Percentiles rank a stretch among this genome's conserved stretches.
phyloP scores from a whole-genome alignment of 2,329 filamentous ascomycete genomes.

The Pseudogymnoascus sp. region DNA sequence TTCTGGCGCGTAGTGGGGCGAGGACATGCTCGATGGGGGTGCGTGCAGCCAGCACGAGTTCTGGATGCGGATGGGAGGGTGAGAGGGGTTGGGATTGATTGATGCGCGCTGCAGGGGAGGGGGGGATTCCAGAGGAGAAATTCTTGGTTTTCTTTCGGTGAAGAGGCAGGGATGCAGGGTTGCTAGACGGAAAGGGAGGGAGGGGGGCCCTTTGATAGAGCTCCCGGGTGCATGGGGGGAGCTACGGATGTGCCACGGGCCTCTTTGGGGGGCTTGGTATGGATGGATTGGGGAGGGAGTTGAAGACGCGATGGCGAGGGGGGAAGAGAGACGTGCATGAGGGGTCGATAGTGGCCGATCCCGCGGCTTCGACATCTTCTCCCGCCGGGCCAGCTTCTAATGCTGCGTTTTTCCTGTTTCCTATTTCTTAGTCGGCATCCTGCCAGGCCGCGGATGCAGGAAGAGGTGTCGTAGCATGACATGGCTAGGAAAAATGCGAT shows the following conservation, averaged over 20 bases:
- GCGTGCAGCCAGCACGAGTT: not conserved
- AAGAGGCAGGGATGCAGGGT: not conserved
- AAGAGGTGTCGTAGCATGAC: not conserved
- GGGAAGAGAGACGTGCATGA: not conserved
- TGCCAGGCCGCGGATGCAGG: not conserved
- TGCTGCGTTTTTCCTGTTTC: not conserved
- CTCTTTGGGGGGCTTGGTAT: not conserved
- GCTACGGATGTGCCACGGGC: not conserved
- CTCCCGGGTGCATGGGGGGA: not conserved
- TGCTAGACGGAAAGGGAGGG: no score
- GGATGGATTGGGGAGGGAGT: not conserved
- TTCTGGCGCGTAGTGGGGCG: not conserved
- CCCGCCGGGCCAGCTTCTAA: not conserved
- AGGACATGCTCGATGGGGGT: not conserved
- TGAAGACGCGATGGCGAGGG: not conserved
- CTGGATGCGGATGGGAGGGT: not conserved
- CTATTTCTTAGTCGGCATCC: not conserved
- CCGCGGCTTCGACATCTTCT: constrained; percentile 1
- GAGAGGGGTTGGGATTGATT: not conserved
- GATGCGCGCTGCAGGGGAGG: constrained; percentile 3
- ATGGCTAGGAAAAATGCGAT: not conserved
- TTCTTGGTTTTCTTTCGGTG: not conserved
- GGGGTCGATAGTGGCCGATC: constrained; percentile 1
- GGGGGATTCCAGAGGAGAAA: not conserved
- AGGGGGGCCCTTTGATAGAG: not conserved